phyloP scores from a whole-genome alignment of 2,329 filamentous ascomycete genomes.

The Colletotrichum sojae region DNA sequence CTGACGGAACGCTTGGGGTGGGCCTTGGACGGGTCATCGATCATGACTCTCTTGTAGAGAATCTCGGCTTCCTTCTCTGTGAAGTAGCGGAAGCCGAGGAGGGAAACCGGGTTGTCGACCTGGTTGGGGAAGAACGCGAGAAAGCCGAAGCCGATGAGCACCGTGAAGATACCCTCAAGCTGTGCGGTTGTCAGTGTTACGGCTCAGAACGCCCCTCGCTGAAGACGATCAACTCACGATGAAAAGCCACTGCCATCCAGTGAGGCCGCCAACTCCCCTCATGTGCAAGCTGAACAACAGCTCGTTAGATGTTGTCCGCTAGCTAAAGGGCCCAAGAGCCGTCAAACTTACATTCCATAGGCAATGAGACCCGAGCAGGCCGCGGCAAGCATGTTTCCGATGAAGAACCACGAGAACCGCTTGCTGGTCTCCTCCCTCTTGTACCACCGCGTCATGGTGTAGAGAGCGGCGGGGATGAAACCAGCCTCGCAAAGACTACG shows the following conservation, averaged over 20 bases:
- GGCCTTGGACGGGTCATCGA: slow-evolving; percentile 54
- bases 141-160: slow-evolving; percentile 51
- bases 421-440: slow-evolving; percentile 61
- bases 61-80: slow-evolving; percentile 53
- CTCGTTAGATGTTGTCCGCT: background rate
- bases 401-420: slow-evolving; percentile 60
- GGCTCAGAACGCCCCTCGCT: background rate
- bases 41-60: slow-evolving; percentile 50
- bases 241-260: slow-evolving; percentile 54
- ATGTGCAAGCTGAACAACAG: slow-evolving; percentile 47
- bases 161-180: slow-evolving; percentile 55
- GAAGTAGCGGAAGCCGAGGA: slow-evolving; percentile 50
- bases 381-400: slow-evolving; percentile 59
- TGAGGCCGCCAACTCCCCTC: slow-evolving; percentile 48
- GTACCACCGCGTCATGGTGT: slow-evolving; percentile 64
- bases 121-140: slow-evolving; percentile 49
- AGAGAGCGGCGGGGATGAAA: slow-evolving; percentile 63
- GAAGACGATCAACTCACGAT: slow-evolving; percentile 41
- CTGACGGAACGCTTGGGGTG: slow-evolving; percentile 49
- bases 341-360: slow-evolving; percentile 53
- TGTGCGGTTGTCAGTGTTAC: slow-evolving; percentile 14
- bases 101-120: slow-evolving; percentile 48
- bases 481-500: slow-evolving; percentile 52
- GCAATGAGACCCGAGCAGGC: slow-evolving; percentile 58
- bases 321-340: background rate